phyloP scores from a whole-genome alignment of 148 eudicot genomes.

The Drosera capensis region DNA sequence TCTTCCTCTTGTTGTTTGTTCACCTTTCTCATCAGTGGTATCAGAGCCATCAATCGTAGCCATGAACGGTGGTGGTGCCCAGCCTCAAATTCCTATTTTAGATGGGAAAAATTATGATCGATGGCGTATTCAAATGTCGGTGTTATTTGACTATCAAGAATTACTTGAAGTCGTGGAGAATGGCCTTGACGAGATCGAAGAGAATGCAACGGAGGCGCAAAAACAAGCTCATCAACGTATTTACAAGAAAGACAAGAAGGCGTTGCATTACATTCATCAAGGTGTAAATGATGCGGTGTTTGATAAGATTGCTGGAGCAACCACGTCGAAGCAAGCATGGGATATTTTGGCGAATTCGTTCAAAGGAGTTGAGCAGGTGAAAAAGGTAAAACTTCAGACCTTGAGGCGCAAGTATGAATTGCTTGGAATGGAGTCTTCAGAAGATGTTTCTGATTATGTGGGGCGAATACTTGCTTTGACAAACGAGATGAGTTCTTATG shows the following conservation, averaged over 20 bases:
- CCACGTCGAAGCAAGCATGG: not conserved
- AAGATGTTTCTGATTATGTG: not conserved
- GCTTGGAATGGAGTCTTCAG: slow-evolving; percentile 5
- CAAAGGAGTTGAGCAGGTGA: not conserved
- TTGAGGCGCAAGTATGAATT: slow-evolving; percentile 2
- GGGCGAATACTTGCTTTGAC: slow-evolving; percentile 3
- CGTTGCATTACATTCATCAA: not conserved
- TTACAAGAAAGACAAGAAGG: slow-evolving; percentile 1
- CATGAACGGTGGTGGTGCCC: not conserved
- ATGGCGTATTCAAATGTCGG: not conserved
- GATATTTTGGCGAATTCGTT: not conserved
- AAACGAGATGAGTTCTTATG: slow-evolving; percentile 5
- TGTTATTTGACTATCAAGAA: not conserved
- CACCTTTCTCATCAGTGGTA: not conserved
- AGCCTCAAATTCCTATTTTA: not conserved
- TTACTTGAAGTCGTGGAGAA: not conserved
- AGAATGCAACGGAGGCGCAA: not conserved
- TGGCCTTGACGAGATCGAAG: not conserved
- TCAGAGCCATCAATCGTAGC: not conserved
- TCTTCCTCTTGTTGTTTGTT: not conserved
- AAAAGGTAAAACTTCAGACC: slow-evolving; percentile 3
- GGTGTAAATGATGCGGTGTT: not conserved
- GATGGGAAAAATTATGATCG: not conserved
- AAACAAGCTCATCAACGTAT: not conserved
- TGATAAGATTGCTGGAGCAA: slow-evolving; percentile 5